phyloP scores from a whole-genome alignment of 805 yeast genomes.

The Zygotorulaspora florentina region DNA sequence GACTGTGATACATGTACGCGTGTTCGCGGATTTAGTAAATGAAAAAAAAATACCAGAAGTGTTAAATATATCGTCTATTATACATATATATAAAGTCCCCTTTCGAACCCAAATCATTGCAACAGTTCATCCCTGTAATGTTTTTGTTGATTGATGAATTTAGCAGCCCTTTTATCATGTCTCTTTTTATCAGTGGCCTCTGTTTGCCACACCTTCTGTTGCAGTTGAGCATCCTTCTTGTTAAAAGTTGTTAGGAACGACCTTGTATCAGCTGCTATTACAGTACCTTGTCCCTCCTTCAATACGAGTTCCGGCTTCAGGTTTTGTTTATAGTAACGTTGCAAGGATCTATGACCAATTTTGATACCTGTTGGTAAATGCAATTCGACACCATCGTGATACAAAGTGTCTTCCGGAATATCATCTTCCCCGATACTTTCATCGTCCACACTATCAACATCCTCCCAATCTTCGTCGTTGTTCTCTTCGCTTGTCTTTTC shows the following conservation, averaged over 20 bases:
- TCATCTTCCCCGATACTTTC: conserved; percentile 31
- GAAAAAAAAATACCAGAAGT: neutral
- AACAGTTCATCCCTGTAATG: conserved; percentile 81
- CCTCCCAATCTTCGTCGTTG: conserved; percentile 37
- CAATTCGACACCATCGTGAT: conserved; percentile 63
- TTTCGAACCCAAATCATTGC: conserved; percentile 29
- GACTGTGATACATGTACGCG: neutral
- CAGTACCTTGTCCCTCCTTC: conserved; percentile 78
- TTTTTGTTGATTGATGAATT: conserved; percentile 81
- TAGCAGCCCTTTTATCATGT: conserved; percentile 58
- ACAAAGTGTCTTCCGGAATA: conserved; percentile 41
- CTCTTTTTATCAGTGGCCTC: conserved; percentile 49
- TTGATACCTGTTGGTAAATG: conserved; percentile 78
- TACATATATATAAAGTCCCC: neutral
- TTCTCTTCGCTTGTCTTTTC: conserved; percentile 20
- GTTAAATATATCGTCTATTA: conserved; percentile 1
- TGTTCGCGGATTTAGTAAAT: neutral
- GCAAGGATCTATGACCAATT: conserved; percentile 82
- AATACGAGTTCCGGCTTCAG: conserved; percentile 52
- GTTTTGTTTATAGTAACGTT: conserved; percentile 74
- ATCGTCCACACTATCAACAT: conserved; percentile 34
- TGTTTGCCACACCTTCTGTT: conserved; percentile 68
- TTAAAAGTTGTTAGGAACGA: conserved; percentile 37
- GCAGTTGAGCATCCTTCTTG: conserved; percentile 44
- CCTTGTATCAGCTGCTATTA: conserved; percentile 80